These are phyloP conservation scores for Penicillium sp. DNA, from an alignment of 2,329 filamentous ascomycete species.

Conservation along the genomic window DNA sequence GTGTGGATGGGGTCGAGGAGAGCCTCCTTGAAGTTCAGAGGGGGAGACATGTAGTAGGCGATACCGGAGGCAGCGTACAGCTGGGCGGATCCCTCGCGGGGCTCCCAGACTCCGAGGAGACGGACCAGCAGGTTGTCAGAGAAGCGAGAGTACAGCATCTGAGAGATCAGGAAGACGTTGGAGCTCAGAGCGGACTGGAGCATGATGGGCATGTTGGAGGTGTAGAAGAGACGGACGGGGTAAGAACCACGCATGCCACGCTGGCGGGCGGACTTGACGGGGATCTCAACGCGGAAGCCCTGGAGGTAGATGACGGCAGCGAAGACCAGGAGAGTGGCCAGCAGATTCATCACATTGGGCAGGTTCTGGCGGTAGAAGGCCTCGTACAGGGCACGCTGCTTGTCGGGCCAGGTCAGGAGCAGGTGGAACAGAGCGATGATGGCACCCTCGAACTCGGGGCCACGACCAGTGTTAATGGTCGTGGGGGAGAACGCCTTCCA, in stretches of 20 bases:
- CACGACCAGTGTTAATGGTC: constrained; percentile 98
- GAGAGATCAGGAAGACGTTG: constrained; percentile 98
- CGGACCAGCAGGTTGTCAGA: constrained; percentile 98
- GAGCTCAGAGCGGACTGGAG: constrained; percentile 97
- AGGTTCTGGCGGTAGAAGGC: constrained; percentile 99
- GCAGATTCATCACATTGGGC: constrained; percentile 98
- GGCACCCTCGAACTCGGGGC: constrained; percentile 97
- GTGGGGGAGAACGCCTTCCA: constrained; percentile 99
- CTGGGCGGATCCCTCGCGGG: constrained; percentile 90
- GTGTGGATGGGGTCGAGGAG: constrained; percentile 97
- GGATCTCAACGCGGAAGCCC: constrained; percentile 99
- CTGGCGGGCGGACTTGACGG: constrained; percentile 98
- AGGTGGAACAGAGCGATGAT: constrained; percentile 98
- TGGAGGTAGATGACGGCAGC: constrained; percentile 98
- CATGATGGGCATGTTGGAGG: constrained; percentile 99
- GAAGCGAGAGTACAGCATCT: constrained; percentile 99
- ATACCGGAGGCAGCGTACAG: constrained; percentile 92
- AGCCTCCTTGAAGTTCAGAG: constrained; percentile 95
- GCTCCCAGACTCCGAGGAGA: constrained; percentile 98
- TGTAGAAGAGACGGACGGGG: constrained; percentile 99
- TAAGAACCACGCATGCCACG: constrained; percentile 98
- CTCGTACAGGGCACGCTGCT: constrained; percentile 97
- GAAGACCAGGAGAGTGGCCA: constrained; percentile 92
- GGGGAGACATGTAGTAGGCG: constrained; percentile 99
- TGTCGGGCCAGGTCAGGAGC: constrained; percentile 98